Evolutionary conservation across 352 stramenopile genomes (phyloP), one percentile per base, ranked within the genome.

Genomic region (Saprolegnia diclina): DNA sequence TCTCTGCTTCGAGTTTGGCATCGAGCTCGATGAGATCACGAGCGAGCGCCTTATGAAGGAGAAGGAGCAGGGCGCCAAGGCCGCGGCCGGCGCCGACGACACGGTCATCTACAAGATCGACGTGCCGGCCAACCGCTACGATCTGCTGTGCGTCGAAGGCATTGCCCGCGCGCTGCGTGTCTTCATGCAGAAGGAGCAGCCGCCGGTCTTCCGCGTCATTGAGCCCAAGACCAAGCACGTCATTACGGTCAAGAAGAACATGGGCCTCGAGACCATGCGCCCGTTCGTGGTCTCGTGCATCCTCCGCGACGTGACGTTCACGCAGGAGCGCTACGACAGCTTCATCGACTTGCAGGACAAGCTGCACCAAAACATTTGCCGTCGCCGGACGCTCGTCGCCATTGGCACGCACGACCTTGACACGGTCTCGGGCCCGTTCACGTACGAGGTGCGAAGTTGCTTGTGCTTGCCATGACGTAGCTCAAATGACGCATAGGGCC

Each of bases 331-430:
- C 45, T 99, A 99, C 81, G 89, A 98, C 67, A 94, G 94, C 77
- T 99, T 99, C 85, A 99, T 99, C 65, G 97, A 99, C 72, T 85
- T 99, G 72, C 97, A 99, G 84, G 98, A 99, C 85, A 99, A 99
- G 82, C 85, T 99, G 56, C 98, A 99, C 79, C 94, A 98, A 65
- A 99, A 99, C 83, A 97, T 99, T 61, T 99, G 98, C 83, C 94
- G 98, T 72, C 92, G 96, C 64, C 93, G 98, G 56, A 99, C 96
- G n/a, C 88, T 99, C 19, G 98, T 99, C 32, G 97, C 98, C 37
- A 99, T 99, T 78, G 98, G 98, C 63, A 99, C 98, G 53, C 98
- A 99, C 81, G 97, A 99, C 79, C 82, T 99, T 56, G 95, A 98
- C 85, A 94, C 92, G 21, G 78, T 99, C 26, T 64, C 97, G 75